Conservation (phyloP, 2,329 filamentous ascomycete species). For the Ophiostoma sp. region DNA sequence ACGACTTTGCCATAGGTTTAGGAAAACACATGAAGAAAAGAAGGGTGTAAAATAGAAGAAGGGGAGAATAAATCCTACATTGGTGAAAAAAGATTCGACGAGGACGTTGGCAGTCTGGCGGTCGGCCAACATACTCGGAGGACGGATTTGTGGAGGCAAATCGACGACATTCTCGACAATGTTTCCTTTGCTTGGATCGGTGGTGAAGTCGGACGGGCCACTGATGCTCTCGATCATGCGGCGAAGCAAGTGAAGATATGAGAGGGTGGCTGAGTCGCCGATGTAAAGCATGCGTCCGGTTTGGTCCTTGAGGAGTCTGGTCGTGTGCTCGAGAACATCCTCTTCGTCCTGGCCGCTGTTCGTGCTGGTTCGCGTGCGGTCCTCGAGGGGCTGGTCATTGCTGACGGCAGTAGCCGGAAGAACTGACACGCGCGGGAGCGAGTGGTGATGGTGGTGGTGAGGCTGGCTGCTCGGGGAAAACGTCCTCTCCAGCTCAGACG, state of each 20-base stretch:
- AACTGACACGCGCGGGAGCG: background rate
- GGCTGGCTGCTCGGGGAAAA: background rate
- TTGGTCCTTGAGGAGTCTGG: constrained; percentile 55
- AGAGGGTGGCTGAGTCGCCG: constrained; percentile 57
- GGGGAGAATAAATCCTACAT: constrained; percentile 36
- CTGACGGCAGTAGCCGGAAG: background rate
- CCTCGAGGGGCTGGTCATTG: constrained; percentile 31
- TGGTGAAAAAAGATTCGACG: constrained; percentile 55
- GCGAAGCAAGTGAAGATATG: constrained; percentile 55
- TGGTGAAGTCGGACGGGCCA: constrained; percentile 52
- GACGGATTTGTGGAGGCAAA: constrained; percentile 41
- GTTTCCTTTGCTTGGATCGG: constrained; percentile 53
- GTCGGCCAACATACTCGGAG: constrained; percentile 52
- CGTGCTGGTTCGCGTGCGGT: constrained; percentile 35
- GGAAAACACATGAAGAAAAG: background rate
- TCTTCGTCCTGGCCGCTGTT: constrained; percentile 49
- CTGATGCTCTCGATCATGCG: constrained; percentile 52
- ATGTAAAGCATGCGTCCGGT: constrained; percentile 55
- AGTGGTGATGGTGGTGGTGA: background rate
- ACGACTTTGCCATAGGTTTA: background rate
- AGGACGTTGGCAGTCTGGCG: constrained; percentile 46
- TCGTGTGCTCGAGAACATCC: constrained; percentile 48
- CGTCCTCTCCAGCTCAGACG: background rate
- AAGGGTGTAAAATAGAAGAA: background rate
- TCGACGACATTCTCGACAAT: constrained; percentile 49